phyloP scores from a whole-genome alignment of 2,329 filamentous ascomycete genomes.

The Xylariaceae sp. region DNA sequence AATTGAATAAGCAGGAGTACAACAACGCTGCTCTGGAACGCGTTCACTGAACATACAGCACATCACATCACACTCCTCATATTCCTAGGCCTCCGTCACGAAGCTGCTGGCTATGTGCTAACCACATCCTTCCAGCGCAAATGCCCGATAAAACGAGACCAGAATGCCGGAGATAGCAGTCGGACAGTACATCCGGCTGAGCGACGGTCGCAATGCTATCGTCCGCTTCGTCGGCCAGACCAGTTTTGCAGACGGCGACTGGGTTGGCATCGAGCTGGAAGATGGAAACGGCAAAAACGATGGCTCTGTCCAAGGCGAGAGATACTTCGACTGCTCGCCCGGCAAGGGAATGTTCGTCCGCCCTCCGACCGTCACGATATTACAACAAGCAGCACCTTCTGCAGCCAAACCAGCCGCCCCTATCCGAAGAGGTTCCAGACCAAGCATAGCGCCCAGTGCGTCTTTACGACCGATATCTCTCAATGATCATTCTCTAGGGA shows the following conservation, averaged over 20 bases:
- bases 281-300: slow-evolving; percentile 86
- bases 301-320: slow-evolving; percentile 78
- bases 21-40: slow-evolving; percentile 1
- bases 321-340: slow-evolving; percentile 82
- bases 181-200: slow-evolving; percentile 74
- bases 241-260: slow-evolving; percentile 73
- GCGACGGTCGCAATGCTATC: slow-evolving; percentile 68
- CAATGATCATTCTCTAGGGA: slow-evolving; percentile 49
- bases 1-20: slow-evolving; percentile 16
- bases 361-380: slow-evolving; percentile 59
- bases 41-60: slow-evolving; percentile 7
- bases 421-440: slow-evolving; percentile 36
- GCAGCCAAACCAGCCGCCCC: slow-evolving; percentile 35
- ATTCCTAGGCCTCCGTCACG: slow-evolving; percentile 4
- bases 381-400: slow-evolving; percentile 40
- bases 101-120: slow-evolving; percentile 22
- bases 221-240: slow-evolving; percentile 80
- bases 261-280: slow-evolving; percentile 85
- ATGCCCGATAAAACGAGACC: slow-evolving; percentile 30
- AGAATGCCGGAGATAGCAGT: slow-evolving; percentile 52
- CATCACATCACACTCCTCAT: background rate
- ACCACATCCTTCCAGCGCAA: slow-evolving; percentile 24
- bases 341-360: slow-evolving; percentile 80
- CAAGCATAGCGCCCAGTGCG: slow-evolving; percentile 24
- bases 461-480: slow-evolving; percentile 46